Base-by-base conservation (phyloP, 2,329 filamentous ascomycete genomes). In the Colletotrichum sp. region DNA sequence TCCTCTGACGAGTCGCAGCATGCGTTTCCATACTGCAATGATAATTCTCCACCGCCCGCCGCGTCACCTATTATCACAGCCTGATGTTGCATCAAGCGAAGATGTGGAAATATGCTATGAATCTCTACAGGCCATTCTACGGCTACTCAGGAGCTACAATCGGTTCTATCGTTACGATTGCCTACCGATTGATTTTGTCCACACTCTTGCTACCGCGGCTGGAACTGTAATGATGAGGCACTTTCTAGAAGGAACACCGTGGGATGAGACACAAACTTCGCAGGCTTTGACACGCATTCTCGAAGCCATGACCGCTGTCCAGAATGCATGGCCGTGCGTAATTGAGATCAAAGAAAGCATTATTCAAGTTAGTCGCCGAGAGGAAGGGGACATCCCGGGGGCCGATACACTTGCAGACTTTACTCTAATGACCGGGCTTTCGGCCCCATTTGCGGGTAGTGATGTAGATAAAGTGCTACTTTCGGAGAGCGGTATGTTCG, bases 31-130 rank as follows among this genome's bases (percentile, higher is more conserved):
- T 70, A 87, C 87, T 1, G 83, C 84, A 62, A 87, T 88, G 86
- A 88, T 88, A 24, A 87, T 89, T 63, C 83, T 89, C 4, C 86
- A 88, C 73, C 83, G 87, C 1, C 87, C 87, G 3, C 86, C 87
- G 2, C 83, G 82, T 4, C 83, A 86, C 63, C 80, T 85, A 47
- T 83, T 87, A 54, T 80, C 82, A 70, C 84, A 84, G 43, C 80
- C 81, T 2, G 83, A 80, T 2, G 82, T 86, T 15, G 79, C 82
- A 5, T 81, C 81, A 7, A 84, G 83, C 34, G 85, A 87, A 71
- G 86, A 87, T 47, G 83, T 89, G 9, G 83, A 87, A 68, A 86
- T 87, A 13, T 89, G 87, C 78, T 87, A 88, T 75, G 84, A 86
- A 70, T 88, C 87, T 1, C 78, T 88, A 1, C 82, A 84, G 18